Conservation (phyloP, 176 grass and related monocot species). For the Dactylis glomerata region DNA sequence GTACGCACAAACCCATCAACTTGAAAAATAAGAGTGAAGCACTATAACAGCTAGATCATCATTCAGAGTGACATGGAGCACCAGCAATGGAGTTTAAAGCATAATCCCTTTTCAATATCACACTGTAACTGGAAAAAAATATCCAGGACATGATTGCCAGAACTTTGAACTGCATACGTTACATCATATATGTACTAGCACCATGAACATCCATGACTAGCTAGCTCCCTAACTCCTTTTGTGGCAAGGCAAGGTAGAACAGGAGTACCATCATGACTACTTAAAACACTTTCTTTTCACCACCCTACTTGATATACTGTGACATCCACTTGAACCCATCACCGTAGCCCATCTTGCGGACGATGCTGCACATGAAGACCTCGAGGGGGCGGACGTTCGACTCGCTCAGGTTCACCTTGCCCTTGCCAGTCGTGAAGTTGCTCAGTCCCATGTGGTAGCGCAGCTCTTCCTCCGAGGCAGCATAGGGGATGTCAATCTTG, state of each 20-base stretch:
- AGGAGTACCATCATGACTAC: not conserved
- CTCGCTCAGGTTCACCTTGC: conserved; percentile 56
- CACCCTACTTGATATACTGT: conserved; percentile 73
- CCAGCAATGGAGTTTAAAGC: not conserved
- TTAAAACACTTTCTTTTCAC: not conserved
- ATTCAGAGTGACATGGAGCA: not conserved
- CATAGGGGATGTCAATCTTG: conserved; percentile 81
- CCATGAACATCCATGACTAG: conserved; percentile 22
- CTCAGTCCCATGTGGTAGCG: conserved; percentile 68
- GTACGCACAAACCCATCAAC: not conserved
- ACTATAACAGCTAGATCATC: not conserved
- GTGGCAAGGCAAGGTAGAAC: conserved; percentile 31
- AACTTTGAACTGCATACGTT: conserved; percentile 23
- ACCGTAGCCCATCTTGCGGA: conserved; percentile 85
- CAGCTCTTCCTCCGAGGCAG: conserved; percentile 65
- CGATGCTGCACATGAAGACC: conserved; percentile 90
- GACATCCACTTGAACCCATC: conserved; percentile 88
- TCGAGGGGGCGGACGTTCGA: conserved; percentile 74
- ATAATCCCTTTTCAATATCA: not conserved
- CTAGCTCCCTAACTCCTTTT: conserved; percentile 4
- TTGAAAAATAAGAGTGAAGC: not conserved
- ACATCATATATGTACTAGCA: conserved; percentile 38
- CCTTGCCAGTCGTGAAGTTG: conserved; percentile 83
- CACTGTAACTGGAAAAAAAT: not conserved
- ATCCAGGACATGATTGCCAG: conserved; percentile 9